phyloP scores from a whole-genome alignment of 768 basidiomycete genomes.

The Boletus eberwhitei region DNA sequence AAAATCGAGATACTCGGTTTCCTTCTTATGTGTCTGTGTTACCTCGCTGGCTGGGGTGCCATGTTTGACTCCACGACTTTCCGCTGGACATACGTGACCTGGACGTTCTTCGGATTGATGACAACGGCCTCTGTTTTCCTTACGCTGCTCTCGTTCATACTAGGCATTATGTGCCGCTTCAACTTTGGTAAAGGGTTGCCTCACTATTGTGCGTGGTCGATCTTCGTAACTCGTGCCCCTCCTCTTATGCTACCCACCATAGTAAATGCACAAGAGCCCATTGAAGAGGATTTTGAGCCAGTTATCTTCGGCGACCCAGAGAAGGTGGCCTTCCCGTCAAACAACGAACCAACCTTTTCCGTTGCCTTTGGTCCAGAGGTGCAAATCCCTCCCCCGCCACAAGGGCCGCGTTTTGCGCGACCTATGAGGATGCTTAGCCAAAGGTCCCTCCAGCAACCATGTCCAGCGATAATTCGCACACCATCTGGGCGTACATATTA shows the following conservation, averaged over 20 bases:
- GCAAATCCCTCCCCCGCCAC: no score
- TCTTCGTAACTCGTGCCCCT: not conserved
- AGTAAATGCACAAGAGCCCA: constrained; percentile 57
- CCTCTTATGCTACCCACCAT: not conserved
- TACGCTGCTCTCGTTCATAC: constrained; percentile 48
- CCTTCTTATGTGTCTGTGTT: constrained; percentile 54
- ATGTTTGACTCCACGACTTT: constrained; percentile 74
- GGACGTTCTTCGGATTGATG: constrained; percentile 72
- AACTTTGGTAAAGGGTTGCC: constrained; percentile 78
- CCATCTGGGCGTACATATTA: constrained; percentile 28
- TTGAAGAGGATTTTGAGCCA: constrained; percentile 43
- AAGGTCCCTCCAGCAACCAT: constrained; percentile 23
- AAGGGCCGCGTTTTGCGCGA: no score
- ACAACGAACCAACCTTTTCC: no score
- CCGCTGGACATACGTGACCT: constrained; percentile 71
- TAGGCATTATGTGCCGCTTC: constrained; percentile 64
- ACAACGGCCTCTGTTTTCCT: constrained; percentile 55
- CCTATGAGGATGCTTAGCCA: not conserved
- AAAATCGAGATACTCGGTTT: constrained; percentile 59
- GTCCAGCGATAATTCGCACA: constrained; percentile 35
- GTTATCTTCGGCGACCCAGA: constrained; percentile 37
- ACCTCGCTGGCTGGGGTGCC: constrained; percentile 65
- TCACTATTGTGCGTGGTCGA: constrained; percentile 52
- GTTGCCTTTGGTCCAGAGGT: no score
- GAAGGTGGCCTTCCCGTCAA: no score